These are phyloP conservation scores for Pachysolen tannophilus DNA, from an alignment of 805 yeast species.

Conservation along the genomic window DNA sequence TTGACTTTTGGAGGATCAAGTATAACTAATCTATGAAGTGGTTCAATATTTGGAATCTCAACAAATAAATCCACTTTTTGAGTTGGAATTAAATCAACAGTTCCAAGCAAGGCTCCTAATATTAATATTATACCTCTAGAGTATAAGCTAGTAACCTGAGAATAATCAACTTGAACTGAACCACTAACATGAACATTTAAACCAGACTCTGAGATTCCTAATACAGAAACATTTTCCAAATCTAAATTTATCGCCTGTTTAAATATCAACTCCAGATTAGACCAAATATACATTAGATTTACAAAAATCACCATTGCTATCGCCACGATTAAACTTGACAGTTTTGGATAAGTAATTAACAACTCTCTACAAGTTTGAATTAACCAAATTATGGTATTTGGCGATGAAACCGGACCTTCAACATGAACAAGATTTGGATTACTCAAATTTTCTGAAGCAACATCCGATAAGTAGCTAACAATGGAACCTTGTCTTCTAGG, in stretches of 20 bases:
- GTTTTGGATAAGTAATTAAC: slow-evolving; percentile 3
- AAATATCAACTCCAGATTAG: slow-evolving; percentile 2
- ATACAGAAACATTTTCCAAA: slow-evolving; percentile 8
- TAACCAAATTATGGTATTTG: slow-evolving; percentile 2
- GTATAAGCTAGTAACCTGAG: slow-evolving; percentile 9
- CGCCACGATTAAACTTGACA: not conserved
- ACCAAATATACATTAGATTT: slow-evolving; percentile 1
- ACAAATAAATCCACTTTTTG: slow-evolving; percentile 10
- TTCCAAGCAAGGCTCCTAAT: slow-evolving; percentile 5
- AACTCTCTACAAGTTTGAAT: not conserved
- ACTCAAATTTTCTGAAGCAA: too few species aligned
- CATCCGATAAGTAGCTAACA: too few species aligned
- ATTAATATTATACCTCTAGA: slow-evolving; percentile 3
- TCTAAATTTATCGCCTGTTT: slow-evolving; percentile 5
- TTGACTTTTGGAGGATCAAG: slow-evolving; percentile 2
- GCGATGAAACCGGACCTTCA: too few species aligned
- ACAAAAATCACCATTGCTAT: not conserved
- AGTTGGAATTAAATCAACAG: slow-evolving; percentile 3
- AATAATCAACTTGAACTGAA: slow-evolving; percentile 13
- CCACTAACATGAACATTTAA: slow-evolving; percentile 8
- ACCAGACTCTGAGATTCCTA: slow-evolving; percentile 11
- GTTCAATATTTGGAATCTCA: slow-evolving; percentile 3
- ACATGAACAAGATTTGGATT: too few species aligned
- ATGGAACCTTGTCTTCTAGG: too few species aligned
- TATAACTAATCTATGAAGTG: slow-evolving; percentile 1